phyloP scores from a whole-genome alignment of 768 basidiomycete species.

The Lactarius quietus region DNA sequence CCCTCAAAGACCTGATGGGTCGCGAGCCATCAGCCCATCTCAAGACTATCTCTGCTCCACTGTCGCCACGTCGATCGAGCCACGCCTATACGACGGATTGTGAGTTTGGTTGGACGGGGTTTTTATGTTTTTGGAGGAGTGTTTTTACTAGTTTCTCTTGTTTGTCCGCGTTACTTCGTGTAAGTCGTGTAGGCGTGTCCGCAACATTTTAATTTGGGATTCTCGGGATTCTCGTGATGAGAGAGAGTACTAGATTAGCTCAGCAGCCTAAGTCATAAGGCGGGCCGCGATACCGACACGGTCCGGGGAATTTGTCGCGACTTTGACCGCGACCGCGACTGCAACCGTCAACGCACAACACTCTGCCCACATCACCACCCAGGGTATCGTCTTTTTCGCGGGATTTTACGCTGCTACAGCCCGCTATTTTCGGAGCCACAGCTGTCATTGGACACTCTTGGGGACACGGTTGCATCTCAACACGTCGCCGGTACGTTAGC shows the following conservation, averaged over 20 bases:
- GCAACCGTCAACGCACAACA: not conserved
- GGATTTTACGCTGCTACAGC: not conserved
- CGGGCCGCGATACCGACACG: not conserved
- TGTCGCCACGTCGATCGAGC: conserved; percentile 30
- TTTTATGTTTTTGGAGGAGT: too few species aligned
- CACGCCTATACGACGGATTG: too few species aligned
- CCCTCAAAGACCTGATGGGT: conserved; percentile 18
- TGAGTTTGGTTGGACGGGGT: too few species aligned
- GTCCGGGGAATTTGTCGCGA: not conserved
- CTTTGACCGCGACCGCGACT: not conserved
- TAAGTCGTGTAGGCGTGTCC: too few species aligned
- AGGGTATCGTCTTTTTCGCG: not conserved
- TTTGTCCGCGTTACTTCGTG: too few species aligned
- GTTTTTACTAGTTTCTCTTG: too few species aligned
- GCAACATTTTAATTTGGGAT: too few species aligned
- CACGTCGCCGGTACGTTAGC: not conserved
- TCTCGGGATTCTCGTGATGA: too few species aligned
- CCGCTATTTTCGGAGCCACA: not conserved
- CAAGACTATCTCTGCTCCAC: conserved; percentile 29
- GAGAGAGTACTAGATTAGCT: too few species aligned
- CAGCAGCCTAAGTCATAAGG: too few species aligned
- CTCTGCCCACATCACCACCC: not conserved
- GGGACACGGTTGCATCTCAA: not conserved
- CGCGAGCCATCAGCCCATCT: conserved; percentile 31
- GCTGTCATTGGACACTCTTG: not conserved